Conservation (phyloP, 2,329 filamentous ascomycete genomes). For the Talaromyces sp. region DNA sequence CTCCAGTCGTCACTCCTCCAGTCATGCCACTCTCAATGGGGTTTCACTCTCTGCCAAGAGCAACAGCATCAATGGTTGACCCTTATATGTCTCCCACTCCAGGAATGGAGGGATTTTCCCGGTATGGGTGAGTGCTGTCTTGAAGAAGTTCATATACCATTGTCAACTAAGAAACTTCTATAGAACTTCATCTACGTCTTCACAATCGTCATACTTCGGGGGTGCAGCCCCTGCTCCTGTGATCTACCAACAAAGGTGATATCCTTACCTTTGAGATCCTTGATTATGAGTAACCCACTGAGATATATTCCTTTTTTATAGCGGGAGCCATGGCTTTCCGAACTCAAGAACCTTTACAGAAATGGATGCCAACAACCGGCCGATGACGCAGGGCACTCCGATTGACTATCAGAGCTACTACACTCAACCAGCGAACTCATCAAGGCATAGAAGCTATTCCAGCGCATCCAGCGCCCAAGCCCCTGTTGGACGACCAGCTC, state of each 20-base stretch:
- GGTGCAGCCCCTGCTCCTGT: constrained; percentile 25
- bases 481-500: constrained; percentile 27
- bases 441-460: constrained; percentile 27
- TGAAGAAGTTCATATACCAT: neutral
- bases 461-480: constrained; percentile 29
- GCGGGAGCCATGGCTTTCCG: constrained; percentile 28
- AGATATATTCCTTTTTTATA: constrained; percentile 21
- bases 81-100: constrained; percentile 27
- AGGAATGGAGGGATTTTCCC: constrained; percentile 30
- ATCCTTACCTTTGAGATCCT: neutral
- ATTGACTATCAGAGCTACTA: constrained; percentile 30
- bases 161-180: neutral
- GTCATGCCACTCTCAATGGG: constrained; percentile 28
- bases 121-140: constrained; percentile 29
- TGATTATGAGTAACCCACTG: constrained; percentile 13
- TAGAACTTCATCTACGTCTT: constrained; percentile 15
- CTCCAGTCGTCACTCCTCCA: constrained; percentile 26
- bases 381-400: constrained; percentile 21
- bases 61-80: constrained; percentile 24
- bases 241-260: constrained; percentile 37
- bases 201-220: constrained; percentile 27
- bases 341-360: constrained; percentile 25
- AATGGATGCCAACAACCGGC: constrained; percentile 24
- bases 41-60: constrained; percentile 28
- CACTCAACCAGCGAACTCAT: constrained; percentile 23